Percentiles rank a stretch among this genome's conserved stretches.
phyloP scores from a whole-genome alignment of 805 yeast genomes.

The Yarrowia yakushimensis region DNA sequence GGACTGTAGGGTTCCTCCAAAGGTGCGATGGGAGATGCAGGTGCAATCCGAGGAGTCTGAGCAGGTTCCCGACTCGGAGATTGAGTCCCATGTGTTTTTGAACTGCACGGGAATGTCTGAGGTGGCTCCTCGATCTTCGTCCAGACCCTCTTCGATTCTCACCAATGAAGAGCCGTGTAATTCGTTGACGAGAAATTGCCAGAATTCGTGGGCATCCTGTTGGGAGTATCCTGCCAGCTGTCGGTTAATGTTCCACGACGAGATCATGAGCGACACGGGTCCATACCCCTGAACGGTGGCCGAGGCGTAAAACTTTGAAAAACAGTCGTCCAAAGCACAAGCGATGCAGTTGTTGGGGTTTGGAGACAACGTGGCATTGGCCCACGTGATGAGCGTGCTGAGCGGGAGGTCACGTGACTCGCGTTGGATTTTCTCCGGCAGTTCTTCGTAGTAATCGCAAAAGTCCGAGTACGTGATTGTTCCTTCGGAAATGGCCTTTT shows the following conservation, averaged over 20 bases:
- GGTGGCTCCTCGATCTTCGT: background rate
- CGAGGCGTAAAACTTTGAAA: conserved; percentile 68
- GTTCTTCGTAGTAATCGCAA: conserved; percentile 22
- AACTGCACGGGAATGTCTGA: conserved; percentile 21
- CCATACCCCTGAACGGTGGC: conserved; percentile 67
- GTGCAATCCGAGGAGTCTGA: conserved; percentile 45
- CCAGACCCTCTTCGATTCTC: background rate
- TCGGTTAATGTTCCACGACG: conserved; percentile 77
- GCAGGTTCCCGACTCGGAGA: background rate
- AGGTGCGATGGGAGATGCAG: conserved; percentile 79
- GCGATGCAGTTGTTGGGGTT: conserved; percentile 55
- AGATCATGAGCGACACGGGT: conserved; percentile 70
- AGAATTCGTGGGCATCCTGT: conserved; percentile 98
- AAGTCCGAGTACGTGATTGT: conserved; percentile 15
- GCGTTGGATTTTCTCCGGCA: background rate
- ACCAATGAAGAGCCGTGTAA: conserved; percentile 47
- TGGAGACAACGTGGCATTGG: conserved; percentile 18
- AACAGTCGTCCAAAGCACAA: conserved; percentile 79
- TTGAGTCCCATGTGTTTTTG: conserved; percentile 19
- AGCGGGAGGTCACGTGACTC: conserved; percentile 3
- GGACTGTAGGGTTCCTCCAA: conserved; percentile 79
- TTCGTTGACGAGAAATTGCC: conserved; percentile 87
- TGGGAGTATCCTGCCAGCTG: conserved; percentile 92
- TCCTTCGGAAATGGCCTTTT: conserved; percentile 28
- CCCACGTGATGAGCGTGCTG: conserved; percentile 14